Evolutionary conservation across 306 rosid species (phyloP), one percentile per base, ranked within the genome.

Genomic region (Sicyos baderoa): DNA sequence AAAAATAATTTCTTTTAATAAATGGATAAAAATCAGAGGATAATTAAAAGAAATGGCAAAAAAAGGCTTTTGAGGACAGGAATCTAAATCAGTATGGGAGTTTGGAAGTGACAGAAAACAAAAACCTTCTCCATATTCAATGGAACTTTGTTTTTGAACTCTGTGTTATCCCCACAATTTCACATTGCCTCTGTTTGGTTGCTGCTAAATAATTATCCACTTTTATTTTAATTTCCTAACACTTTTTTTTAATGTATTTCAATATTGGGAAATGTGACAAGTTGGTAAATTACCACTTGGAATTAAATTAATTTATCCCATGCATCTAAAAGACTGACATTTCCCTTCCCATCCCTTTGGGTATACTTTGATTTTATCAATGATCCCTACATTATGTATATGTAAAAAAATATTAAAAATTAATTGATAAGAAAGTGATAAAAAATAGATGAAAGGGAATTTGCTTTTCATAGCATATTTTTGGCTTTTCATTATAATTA

Each of bases 41-140:
- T 55, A 55, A 55, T 11, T 19, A 21, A 55, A 22, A 22, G 0
- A 56, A 56, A 22, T 56, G 60, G 60, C 32, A 23, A 56, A 23
- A 56, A 22, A 23, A 56, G n/a, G n/a, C n/a, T n/a, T n/a, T n/a
- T n/a, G n/a, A n/a, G n/a, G n/a, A n/a, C n/a, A n/a, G n/a, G n/a
- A n/a, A n/a, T n/a, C n/a, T n/a, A n/a, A n/a, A n/a, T n/a, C 0
- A 23, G 29, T 25, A 25, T 25, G 29, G 29, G 29, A 25, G 29
- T 1, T 25, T 25, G 29, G 29, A 25, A 25, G 29, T 25, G 29
- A 3, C 2, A 25, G 29, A 5, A 37, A 4, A 22, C 0, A 1
- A 23, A 23, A 56, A 56, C 62, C 45, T 15, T 29, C 66, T 59
- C 66, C 66, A 59, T n/a, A 60, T 60, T 15, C 66, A 60, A 60